Conservation (phyloP, 345 rosid genomes). For the Brassica cretica region DNA sequence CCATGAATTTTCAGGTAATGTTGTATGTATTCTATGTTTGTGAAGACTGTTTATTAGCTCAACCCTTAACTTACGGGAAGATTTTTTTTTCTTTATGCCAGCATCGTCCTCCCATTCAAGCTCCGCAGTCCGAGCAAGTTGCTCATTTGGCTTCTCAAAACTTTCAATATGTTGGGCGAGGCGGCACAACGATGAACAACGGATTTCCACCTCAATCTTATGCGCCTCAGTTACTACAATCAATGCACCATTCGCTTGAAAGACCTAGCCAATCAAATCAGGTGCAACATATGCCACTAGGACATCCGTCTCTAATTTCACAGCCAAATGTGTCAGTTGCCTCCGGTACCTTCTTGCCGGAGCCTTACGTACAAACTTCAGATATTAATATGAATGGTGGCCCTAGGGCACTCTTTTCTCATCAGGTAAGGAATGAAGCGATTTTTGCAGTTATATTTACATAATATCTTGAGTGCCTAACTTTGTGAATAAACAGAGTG, state of each 20-base stretch:
- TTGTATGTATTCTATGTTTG: constrained; percentile 33
- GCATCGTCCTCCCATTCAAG: constrained; percentile 67
- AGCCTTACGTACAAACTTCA: constrained; percentile 53
- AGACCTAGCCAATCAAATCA: constrained; percentile 64
- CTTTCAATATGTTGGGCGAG: constrained; percentile 64
- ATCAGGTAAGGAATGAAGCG: constrained; percentile 54
- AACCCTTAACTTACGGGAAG: neutral
- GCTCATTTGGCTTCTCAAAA: constrained; percentile 63
- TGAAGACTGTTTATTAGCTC: constrained; percentile 25
- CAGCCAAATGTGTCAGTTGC: constrained; percentile 51
- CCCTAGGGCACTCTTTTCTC: constrained; percentile 59
- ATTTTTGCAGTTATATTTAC: constrained; percentile 16
- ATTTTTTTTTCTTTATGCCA: constrained; percentile 41
- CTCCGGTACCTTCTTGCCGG: constrained; percentile 56
- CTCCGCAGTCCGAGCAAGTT: constrained; percentile 67
- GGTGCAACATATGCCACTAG: constrained; percentile 55
- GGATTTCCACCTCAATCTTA: constrained; percentile 71
- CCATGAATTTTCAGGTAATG: constrained; percentile 73
- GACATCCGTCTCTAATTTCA: constrained; percentile 50
- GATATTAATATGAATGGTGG: constrained; percentile 53
- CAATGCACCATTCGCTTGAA: constrained; percentile 63
- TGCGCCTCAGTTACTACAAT: constrained; percentile 62
- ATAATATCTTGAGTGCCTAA: constrained; percentile 15
- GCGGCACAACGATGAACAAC: constrained; percentile 56
- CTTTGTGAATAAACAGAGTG: constrained; percentile 55